Evolutionary conservation across 1,139 yeast species (phyloP), one percentile per base, ranked within the genome.

Genomic region (Citeromyces siamensis): DNA sequence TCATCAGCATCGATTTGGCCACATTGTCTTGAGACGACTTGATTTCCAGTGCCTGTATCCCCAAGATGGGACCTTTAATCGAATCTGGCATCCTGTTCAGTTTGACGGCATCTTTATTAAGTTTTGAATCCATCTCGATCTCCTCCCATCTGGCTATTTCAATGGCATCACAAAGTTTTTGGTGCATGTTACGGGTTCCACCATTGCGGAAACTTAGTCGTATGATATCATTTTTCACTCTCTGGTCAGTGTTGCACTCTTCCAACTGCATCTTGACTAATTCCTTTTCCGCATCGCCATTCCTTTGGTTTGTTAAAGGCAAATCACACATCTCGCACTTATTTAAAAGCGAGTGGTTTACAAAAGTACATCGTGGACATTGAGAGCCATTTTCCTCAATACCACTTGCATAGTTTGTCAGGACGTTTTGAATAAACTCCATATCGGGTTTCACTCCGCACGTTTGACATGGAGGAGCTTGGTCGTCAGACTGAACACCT

Each of bases 281-380:
- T 8, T 20, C 35, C 33, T 37, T 37, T 23, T 44, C 33, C 7
- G 32, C 36, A 21, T 36, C 32, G 33, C 44, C 27, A 42, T 38
- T 12, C 39, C 44, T 27, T 23, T 40, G 10, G 2, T 38, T 32
- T 18, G 37, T 34, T 7, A 40, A 6, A 34, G 68, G 66, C 0
- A 79, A 63, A 0, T 95, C 95, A 59, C 97, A 90, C 52, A 90
- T 69, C 54, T 90, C 98, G 54, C 98, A 90, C 43, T 64, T 66
- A 35, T 67, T 60, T 63, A 90, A 60, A 3, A 83, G 72, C 0
- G 88, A 82, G 53, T 88, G 95, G 52, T 90, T 90, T 12, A 73
- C 61, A 49, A 88, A 90, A 0, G 97, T 90, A 49, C 97, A 90
- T 34, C 69, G 65, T 0, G 86, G 77, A 46, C 98, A 90, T 9